Evolutionary conservation across 2,329 filamentous ascomycete species (phyloP).

Genomic region (Colletotrichum sp.): DNA sequence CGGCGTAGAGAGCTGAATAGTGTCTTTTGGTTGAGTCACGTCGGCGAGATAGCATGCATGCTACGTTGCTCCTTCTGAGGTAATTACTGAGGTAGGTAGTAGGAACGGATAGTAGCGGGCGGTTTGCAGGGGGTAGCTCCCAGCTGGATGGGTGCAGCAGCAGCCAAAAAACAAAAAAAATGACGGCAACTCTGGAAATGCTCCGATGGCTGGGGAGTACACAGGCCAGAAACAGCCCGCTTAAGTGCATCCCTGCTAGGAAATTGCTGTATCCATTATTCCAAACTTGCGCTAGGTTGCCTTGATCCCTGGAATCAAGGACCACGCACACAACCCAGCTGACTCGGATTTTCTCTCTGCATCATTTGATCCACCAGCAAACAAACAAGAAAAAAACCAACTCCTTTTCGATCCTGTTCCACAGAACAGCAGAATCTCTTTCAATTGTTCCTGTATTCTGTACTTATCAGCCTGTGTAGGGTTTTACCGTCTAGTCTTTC

Average conservation of each 20-base stretch:
- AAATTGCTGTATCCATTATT: neutral
- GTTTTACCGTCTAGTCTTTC: neutral
- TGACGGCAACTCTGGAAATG: neutral
- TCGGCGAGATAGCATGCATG: neutral
- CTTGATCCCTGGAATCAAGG: neutral
- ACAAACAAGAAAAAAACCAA: neutral
- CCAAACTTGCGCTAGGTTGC: neutral
- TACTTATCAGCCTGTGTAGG: neutral
- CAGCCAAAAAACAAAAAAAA: neutral
- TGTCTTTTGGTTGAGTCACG: slow-evolving; percentile 15
- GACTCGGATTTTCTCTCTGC: neutral
- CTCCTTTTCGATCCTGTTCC: neutral
- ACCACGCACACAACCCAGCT: neutral
- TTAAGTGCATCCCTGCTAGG: neutral
- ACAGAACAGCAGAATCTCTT: neutral
- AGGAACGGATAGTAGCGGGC: neutral
- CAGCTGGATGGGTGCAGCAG: neutral
- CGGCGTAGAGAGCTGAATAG: neutral
- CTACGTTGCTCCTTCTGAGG: slow-evolving; percentile 7
- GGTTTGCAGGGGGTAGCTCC: neutral
- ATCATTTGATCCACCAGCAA: neutral
- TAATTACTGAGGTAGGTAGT: neutral
- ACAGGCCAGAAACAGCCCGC: neutral
- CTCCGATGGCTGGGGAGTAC: neutral
- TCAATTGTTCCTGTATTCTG: neutral